A percentile compares a stretch with the other conserved stretches of the same genome.
These are phyloP conservation scores for Aspergillus quadricinctus DNA, from an alignment of 2,329 filamentous ascomycete genomes.

Conservation along the genomic window DNA sequence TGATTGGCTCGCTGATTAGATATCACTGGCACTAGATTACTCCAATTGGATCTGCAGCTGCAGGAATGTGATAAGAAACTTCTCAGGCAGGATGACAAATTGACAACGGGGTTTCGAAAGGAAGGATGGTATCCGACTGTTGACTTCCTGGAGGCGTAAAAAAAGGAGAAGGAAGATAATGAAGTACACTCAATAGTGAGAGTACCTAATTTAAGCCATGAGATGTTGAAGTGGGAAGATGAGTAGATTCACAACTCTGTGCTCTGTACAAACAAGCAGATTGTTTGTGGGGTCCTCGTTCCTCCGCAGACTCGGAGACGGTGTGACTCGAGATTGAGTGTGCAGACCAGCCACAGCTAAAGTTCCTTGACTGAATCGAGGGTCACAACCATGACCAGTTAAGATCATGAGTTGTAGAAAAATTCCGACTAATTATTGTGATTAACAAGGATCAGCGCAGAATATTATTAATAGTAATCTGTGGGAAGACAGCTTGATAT, in stretches of 20 bases:
- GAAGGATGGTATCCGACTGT: neutral
- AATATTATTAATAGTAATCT: slow-evolving; percentile 7
- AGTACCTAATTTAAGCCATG: neutral
- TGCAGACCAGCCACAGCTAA: slow-evolving; percentile 13
- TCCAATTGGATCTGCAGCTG: slow-evolving; percentile 8
- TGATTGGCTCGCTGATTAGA: slow-evolving; percentile 2
- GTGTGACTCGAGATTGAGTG: slow-evolving; percentile 14
- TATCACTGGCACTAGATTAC: slow-evolving; percentile 3
- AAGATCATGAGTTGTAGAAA: slow-evolving; percentile 5
- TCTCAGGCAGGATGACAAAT: slow-evolving; percentile 2
- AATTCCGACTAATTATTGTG: slow-evolving; percentile 10
- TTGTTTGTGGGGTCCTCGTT: slow-evolving; percentile 1
- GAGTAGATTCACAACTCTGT: neutral
- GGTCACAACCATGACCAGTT: neutral
- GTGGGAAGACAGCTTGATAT: neutral
- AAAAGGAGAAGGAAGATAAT: neutral
- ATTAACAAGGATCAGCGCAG: neutral
- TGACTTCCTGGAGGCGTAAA: neutral
- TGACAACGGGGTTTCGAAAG: neutral
- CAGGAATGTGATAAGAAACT: slow-evolving; percentile 15
- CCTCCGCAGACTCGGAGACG: neutral
- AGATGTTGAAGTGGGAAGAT: neutral
- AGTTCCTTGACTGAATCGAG: too few species aligned
- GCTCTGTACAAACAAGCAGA: neutral
- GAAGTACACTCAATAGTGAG: neutral